phyloP scores from a whole-genome alignment of 352 stramenopile species.

The Phytophthora citrophthora region DNA sequence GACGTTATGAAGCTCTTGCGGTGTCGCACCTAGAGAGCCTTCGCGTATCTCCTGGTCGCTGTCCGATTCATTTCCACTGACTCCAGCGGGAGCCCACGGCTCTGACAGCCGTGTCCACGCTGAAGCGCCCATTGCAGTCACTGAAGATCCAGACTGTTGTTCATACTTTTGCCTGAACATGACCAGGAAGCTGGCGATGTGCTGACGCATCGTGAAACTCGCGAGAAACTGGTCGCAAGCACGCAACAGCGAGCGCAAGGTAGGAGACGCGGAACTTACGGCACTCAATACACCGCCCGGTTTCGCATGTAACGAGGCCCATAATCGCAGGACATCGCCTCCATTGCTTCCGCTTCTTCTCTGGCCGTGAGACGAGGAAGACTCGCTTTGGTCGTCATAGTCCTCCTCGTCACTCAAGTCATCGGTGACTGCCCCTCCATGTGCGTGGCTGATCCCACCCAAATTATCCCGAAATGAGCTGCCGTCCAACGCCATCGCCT shows the following conservation, averaged over 20 bases:
- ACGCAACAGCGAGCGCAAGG: conserved; percentile 42
- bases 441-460: conserved; percentile 36
- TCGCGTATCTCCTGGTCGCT: conserved; percentile 38
- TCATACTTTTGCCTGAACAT: conserved; percentile 70
- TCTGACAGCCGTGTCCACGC: conserved; percentile 43
- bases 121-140: conserved; percentile 21
- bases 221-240: conserved; percentile 57
- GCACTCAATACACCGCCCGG: conserved; percentile 41
- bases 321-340: conserved; percentile 33
- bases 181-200: conserved; percentile 48
- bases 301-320: conserved; percentile 48
- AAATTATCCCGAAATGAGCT: conserved; percentile 30
- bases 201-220: conserved; percentile 43
- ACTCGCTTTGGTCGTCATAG: conserved; percentile 35
- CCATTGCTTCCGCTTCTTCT: conserved; percentile 25
- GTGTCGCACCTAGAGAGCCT: conserved; percentile 24
- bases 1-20: conserved; percentile 41
- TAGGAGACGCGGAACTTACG: conserved; percentile 36
- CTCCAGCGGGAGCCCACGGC: conserved; percentile 23
- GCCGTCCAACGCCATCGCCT: conserved; percentile 52
- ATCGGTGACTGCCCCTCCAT: conserved; percentile 25
- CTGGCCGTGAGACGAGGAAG: conserved; percentile 32
- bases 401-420: conserved; percentile 46
- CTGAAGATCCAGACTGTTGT: conserved; percentile 9
- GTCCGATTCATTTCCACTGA: conserved; percentile 26